A percentile compares a stretch with the other conserved stretches of the same genome.
Conservation (phyloP, 192 early-diverging fungal genomes). For the Coemansia pectinata region DNA sequence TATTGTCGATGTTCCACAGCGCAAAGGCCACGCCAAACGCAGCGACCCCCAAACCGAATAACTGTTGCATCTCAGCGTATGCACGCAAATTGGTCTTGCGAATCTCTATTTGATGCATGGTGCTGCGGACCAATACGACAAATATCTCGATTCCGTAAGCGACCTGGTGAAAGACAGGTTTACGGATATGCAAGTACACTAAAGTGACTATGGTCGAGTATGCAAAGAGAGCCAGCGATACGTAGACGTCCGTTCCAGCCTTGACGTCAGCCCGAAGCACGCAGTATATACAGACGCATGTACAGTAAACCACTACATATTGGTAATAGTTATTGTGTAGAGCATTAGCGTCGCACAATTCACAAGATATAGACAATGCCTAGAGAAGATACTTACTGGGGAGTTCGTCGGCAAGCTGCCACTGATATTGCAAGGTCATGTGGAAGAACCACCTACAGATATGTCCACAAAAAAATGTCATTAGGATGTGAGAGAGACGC, state of each 20-base stretch:
- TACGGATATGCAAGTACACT: conserved; percentile 64
- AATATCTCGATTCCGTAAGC: conserved; percentile 60
- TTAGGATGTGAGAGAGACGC: not conserved
- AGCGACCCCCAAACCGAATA: conserved; percentile 37
- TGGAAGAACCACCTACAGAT: conserved; percentile 67
- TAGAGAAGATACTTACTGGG: conserved; percentile 57
- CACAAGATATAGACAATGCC: conserved; percentile 20
- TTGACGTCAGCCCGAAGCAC: conserved; percentile 56
- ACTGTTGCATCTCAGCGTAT: conserved; percentile 36
- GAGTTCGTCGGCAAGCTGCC: conserved; percentile 79
- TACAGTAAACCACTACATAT: conserved; percentile 60
- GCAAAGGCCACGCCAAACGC: conserved; percentile 60
- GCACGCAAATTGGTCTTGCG: conserved; percentile 43
- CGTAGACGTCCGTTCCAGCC: conserved; percentile 33
- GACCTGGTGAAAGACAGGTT: conserved; percentile 73
- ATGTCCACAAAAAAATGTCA: conserved; percentile 1
- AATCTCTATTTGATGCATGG: conserved; percentile 43
- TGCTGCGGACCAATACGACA: conserved; percentile 53
- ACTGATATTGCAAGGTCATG: conserved; percentile 69
- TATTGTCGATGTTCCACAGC: conserved; percentile 82
- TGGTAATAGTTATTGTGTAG: not conserved
- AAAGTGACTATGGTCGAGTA: conserved; percentile 60
- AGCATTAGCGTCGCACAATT: conserved; percentile 10
- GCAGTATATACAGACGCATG: conserved; percentile 58
- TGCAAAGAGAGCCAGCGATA: conserved; percentile 55